Evolutionary conservation across 108 stramenopile species (phyloP).

Genomic region (Fistulifera pelliculosa): DNA sequence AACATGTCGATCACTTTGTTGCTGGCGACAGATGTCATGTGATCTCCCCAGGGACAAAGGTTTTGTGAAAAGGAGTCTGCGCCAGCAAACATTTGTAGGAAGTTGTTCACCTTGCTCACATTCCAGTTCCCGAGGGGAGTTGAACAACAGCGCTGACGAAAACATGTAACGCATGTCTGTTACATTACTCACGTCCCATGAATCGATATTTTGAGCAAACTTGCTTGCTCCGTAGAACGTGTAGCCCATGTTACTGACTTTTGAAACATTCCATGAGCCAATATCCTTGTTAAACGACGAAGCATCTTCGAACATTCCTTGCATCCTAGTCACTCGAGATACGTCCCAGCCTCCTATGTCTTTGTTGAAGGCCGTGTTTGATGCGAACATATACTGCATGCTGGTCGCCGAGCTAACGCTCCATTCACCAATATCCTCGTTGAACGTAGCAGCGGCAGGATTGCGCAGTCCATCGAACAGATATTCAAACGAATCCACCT

Average conservation of each 20-base stretch:
- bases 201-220: conserved; percentile 6
- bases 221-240: background rate
- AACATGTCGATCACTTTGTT: too few species aligned
- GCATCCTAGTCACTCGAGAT: background rate
- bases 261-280: conserved; percentile 15
- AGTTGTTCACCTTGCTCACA: background rate
- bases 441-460: background rate
- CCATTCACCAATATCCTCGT: background rate
- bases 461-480: background rate
- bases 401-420: background rate
- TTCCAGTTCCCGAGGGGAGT: conserved; percentile 9
- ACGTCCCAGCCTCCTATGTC: background rate
- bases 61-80: conserved; percentile 14
- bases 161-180: conserved; percentile 13
- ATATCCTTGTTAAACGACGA: conserved; percentile 13
- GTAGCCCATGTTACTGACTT: conserved; percentile 11
- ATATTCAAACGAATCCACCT: background rate
- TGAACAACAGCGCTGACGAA: background rate
- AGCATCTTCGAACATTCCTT: conserved; percentile 3
- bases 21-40: background rate
- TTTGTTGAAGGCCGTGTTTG: background rate
- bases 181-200: conserved; percentile 14
- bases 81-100: background rate
- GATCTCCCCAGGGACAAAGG: conserved; percentile 14
- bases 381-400: background rate